Conservation (phyloP, 2,329 filamentous ascomycete genomes). For the Pseudocercospora ulei region DNA sequence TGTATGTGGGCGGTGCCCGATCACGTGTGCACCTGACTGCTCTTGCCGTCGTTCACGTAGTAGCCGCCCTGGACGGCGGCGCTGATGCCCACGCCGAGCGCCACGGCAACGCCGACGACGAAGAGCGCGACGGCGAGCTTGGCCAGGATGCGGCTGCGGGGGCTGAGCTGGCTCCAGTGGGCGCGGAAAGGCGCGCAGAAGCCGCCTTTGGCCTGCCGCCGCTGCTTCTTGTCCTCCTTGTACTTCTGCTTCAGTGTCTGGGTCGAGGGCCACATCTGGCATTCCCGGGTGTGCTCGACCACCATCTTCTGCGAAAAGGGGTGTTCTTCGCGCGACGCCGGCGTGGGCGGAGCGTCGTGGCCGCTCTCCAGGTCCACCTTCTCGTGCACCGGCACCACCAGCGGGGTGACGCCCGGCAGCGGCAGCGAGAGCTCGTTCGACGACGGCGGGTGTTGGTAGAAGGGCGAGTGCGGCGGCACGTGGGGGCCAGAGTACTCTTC, state of each 20-base stretch:
- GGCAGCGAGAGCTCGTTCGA: constrained; percentile 33
- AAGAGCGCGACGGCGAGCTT: constrained; percentile 42
- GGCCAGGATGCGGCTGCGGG: constrained; percentile 39
- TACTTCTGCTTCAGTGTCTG: constrained; percentile 41
- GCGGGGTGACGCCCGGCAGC: constrained; percentile 26
- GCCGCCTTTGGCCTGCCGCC: constrained; percentile 29
- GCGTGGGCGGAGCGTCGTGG: constrained; percentile 28
- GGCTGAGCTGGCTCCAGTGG: constrained; percentile 36
- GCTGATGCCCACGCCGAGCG: constrained; percentile 43
- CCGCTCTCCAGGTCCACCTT: constrained; percentile 37
- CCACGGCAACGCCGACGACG: constrained; percentile 41
- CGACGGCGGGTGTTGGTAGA: constrained; percentile 42
- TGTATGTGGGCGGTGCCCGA: neutral
- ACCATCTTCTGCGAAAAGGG: constrained; percentile 36
- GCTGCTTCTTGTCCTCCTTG: constrained; percentile 32
- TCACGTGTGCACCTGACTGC: constrained; percentile 5
- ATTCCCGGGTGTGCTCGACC: constrained; percentile 42
- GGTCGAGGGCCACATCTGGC: constrained; percentile 45
- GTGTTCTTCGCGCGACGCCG: constrained; percentile 34
- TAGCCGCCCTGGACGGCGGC: constrained; percentile 43
- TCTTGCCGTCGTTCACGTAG: constrained; percentile 28
- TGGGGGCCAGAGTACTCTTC: constrained; percentile 34
- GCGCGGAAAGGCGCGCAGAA: constrained; percentile 26
- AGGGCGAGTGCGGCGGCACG: constrained; percentile 37
- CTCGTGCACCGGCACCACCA: constrained; percentile 28